Evolutionary conservation across 1,284 basidiomycete species (phyloP).

Genomic region (Testicularia cyperi): DNA sequence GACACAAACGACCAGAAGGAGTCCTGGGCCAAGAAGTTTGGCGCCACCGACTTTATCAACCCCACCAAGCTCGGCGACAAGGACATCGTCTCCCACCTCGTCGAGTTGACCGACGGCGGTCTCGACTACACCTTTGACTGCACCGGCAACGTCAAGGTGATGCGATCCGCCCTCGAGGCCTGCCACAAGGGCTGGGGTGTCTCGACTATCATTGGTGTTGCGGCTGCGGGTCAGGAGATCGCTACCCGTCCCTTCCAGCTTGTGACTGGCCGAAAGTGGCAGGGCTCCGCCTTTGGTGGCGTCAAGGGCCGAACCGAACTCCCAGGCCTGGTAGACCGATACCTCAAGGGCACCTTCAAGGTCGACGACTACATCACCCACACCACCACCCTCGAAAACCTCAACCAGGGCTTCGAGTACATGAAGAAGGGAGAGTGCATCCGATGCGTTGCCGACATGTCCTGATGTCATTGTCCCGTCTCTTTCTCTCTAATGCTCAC

Average conservation of each 20-base stretch:
- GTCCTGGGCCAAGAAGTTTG: slow-evolving; percentile 84
- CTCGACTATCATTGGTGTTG: slow-evolving; percentile 79
- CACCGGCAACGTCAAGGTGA: slow-evolving; percentile 92
- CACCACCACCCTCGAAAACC: slow-evolving; percentile 67
- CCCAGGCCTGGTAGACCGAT: slow-evolving; percentile 56
- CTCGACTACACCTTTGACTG: slow-evolving; percentile 93
- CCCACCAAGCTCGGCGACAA: slow-evolving; percentile 69
- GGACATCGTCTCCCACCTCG: slow-evolving; percentile 80
- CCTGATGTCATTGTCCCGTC: slow-evolving; percentile 2
- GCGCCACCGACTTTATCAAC: slow-evolving; percentile 96
- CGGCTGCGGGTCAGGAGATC: slow-evolving; percentile 91
- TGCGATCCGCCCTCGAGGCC: slow-evolving; percentile 91
- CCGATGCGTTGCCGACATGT: slow-evolving; percentile 66
- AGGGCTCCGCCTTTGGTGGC: slow-evolving; percentile 93
- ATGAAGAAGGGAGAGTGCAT: slow-evolving; percentile 94
- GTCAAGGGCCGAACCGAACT: slow-evolving; percentile 92
- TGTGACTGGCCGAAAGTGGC: slow-evolving; percentile 94
- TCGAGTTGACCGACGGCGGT: slow-evolving; percentile 94
- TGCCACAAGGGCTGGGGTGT: slow-evolving; percentile 89
- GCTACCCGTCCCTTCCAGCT: slow-evolving; percentile 80
- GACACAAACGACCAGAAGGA: slow-evolving; percentile 84
- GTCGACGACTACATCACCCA: slow-evolving; percentile 62
- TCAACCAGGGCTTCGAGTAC: slow-evolving; percentile 87
- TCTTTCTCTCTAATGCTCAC: neutral
- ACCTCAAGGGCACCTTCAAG: slow-evolving; percentile 57